These are phyloP conservation scores for Ophiostoma montium DNA, from an alignment of 2,329 filamentous ascomycete genomes.

Conservation along the genomic window DNA sequence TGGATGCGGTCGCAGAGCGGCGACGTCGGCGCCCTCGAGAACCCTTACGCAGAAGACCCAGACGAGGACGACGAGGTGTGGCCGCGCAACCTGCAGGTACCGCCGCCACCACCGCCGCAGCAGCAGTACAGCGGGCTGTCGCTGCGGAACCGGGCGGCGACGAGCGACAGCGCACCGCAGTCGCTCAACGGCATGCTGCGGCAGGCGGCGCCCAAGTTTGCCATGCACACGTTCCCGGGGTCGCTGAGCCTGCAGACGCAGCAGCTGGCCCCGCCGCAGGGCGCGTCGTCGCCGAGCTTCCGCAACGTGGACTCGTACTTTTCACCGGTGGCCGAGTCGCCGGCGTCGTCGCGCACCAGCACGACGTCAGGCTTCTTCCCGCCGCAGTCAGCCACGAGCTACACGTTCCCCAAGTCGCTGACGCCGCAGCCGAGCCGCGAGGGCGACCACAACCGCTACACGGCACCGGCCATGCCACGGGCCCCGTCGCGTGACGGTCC, in stretches of 20 bases:
- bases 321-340: constrained; percentile 71
- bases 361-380: constrained; percentile 60
- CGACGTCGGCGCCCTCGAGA: constrained; percentile 43
- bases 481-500: constrained; percentile 66
- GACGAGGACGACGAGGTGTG: constrained; percentile 48
- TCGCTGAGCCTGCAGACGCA: constrained; percentile 58
- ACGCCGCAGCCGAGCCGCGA: constrained; percentile 50
- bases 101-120: constrained; percentile 23
- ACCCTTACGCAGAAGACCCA: constrained; percentile 60
- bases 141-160: constrained; percentile 33
- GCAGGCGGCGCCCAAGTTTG: constrained; percentile 57
- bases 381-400: constrained; percentile 24
- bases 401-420: constrained; percentile 60
- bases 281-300: constrained; percentile 44
- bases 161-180: not conserved
- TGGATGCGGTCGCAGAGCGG: constrained; percentile 58
- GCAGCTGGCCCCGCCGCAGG: constrained; percentile 17
- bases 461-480: constrained; percentile 72
- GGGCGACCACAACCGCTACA: constrained; percentile 63
- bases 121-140: constrained; percentile 35
- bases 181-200: constrained; percentile 32
- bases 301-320: constrained; percentile 77
- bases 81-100: constrained; percentile 19
- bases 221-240: constrained; percentile 41
- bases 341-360: constrained; percentile 61